Percentiles rank a stretch among this genome's conserved stretches.
phyloP scores from a whole-genome alignment of 306 rosid species.

The Psophocarpus tetragonolobus region DNA sequence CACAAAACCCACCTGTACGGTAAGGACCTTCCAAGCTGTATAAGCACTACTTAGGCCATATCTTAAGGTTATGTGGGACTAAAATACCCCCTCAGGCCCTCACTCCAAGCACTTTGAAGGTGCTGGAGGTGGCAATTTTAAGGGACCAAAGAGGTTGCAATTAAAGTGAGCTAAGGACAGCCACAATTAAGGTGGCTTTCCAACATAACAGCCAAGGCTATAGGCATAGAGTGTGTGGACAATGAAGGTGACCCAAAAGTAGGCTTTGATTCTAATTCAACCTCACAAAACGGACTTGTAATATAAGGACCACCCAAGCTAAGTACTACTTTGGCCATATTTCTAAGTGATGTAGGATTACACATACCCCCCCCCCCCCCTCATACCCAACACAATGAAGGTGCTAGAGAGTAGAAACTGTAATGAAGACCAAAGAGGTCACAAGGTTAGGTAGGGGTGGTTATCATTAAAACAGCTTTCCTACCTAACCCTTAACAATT shows the following conservation, averaged over 20 bases:
- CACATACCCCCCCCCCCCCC: neutral
- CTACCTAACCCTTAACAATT: neutral
- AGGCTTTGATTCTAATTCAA: too few species aligned
- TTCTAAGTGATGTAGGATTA: neutral
- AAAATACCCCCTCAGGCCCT: neutral
- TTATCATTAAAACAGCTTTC: neutral
- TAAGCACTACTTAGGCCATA: neutral
- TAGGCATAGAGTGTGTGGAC: neutral
- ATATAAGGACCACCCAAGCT: neutral
- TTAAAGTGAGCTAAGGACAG: too few species aligned
- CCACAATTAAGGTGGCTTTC: neutral
- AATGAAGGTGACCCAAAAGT: neutral
- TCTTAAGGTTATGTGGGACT: neutral
- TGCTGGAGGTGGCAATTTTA: neutral
- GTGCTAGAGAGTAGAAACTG: neutral
- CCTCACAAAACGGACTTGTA: neutral
- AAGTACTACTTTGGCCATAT: neutral
- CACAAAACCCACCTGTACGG: neutral
- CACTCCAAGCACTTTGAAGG: neutral
- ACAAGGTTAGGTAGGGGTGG: neutral
- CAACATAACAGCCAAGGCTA: neutral
- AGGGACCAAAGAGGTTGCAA: neutral
- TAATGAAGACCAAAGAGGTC: neutral
- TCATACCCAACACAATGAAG: neutral
- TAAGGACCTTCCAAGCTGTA: neutral